These are phyloP conservation scores for Chaetomiaceae sp. DNA, from an alignment of 2,329 filamentous ascomycete species.

Conservation along the genomic window DNA sequence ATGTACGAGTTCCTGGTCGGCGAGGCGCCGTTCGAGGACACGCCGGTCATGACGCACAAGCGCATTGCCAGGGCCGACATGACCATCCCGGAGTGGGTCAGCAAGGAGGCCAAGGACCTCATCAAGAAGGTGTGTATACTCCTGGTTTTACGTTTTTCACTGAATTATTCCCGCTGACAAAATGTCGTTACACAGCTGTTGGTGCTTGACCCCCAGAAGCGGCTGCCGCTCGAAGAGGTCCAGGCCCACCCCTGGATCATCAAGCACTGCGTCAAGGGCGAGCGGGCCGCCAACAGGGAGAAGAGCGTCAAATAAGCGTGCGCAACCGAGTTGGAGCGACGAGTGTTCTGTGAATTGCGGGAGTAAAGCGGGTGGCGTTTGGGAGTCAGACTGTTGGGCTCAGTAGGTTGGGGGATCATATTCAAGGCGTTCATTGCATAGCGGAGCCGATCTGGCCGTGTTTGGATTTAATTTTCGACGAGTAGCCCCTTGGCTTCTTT, in stretches of 20 bases:
- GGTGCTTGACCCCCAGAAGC: slow-evolving; percentile 88
- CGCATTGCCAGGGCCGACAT: slow-evolving; percentile 87
- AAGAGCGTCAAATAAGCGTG: slow-evolving; percentile 29
- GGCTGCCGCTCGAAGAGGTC: slow-evolving; percentile 83
- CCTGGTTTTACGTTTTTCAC: too few relatives aligned
- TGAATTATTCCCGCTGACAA: slow-evolving; percentile 12
- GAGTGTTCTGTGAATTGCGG: slow-evolving; percentile 6
- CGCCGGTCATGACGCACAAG: slow-evolving; percentile 86
- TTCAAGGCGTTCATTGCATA: slow-evolving; percentile 23
- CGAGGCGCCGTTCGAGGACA: slow-evolving; percentile 95
- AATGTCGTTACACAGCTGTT: slow-evolving; percentile 63
- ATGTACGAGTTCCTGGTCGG: slow-evolving; percentile 96
- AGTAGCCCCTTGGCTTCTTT: not conserved
- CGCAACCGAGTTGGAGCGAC: slow-evolving; percentile 16
- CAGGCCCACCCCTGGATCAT: slow-evolving; percentile 92
- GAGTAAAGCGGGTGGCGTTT: slow-evolving; percentile 18
- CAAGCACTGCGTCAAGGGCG: slow-evolving; percentile 79
- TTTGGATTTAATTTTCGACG: slow-evolving; percentile 14
- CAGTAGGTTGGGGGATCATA: not conserved
- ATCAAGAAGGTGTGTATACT: slow-evolving; percentile 84
- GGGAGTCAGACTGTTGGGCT: not conserved
- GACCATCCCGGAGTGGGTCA: slow-evolving; percentile 86
- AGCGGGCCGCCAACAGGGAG: slow-evolving; percentile 48
- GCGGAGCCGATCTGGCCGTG: slow-evolving; percentile 20
- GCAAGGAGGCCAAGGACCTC: slow-evolving; percentile 81